Evolutionary conservation across 306 rosid species (phyloP), one percentile per base, ranked within the genome.

Genomic region (Medicago lupulina): DNA sequence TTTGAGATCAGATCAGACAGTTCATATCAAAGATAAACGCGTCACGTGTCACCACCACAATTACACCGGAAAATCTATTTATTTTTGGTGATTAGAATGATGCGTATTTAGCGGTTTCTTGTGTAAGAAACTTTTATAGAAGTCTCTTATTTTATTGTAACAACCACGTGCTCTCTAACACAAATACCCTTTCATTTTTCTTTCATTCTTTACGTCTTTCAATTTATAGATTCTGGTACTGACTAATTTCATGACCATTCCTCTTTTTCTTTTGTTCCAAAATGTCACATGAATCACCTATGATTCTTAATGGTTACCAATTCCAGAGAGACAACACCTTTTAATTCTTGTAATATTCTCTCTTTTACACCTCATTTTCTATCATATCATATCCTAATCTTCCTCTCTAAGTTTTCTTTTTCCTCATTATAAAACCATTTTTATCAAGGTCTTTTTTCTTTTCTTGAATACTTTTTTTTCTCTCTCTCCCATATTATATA

Each of bases 141-240:
- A 44, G 13, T 44, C 50, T 10, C 50, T 10, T 11, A 11, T 10
- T 44, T 44, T 3, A 0, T 39, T 39, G 1, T 9, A 3, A 41
- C 46, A 41, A 41, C 8, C 16, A 50, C 79, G 25, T 49, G 9
- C 39, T 75, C 51, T 59, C 21, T 25, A 16, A 19, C 38, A 14
- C 25, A 47, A 47, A 47, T 15, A n/a, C 57, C 8, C 44, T 25
- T 17, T 31, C 6, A 16, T 54, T 68, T 76, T 19, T 19, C 72
- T 25, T 16, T 15, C 58, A n/a, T 53, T 6, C 54, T 75, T 46
- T 46, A 9, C 10, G 10, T 49, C 66, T 65, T 65, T 80, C 84
- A 51, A 21, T 76, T 54, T 64, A 10, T 58, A 68, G 80, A 70
- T 65, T 89, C 87, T 18, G 63, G 39, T 58, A 68, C 62, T 72